phyloP scores from a whole-genome alignment of 1,284 basidiomycete genomes.

The Chondrostereum purpureum region DNA sequence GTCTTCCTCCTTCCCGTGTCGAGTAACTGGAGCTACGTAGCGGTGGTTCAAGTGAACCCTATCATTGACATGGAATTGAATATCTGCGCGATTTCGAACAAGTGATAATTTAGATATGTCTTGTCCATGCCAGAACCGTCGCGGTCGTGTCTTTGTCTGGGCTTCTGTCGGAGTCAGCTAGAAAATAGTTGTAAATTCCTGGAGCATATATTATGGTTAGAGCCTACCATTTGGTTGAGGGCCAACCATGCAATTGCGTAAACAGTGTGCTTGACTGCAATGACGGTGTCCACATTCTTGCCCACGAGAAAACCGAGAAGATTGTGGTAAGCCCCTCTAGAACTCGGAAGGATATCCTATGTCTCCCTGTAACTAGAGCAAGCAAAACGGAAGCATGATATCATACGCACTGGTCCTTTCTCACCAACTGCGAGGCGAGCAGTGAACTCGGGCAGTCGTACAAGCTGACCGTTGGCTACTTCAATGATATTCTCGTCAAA shows the following conservation, averaged over 20 bases:
- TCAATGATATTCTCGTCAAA: constrained; percentile 62
- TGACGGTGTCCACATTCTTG: constrained; percentile 51
- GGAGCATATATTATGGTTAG: constrained; percentile 4
- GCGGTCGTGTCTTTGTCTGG: constrained; percentile 56
- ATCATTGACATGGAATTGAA: constrained; percentile 64
- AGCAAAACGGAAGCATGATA: constrained; percentile 5
- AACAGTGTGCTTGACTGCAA: constrained; percentile 73
- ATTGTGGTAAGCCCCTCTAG: constrained; percentile 36
- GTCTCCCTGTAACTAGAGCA: constrained; percentile 9
- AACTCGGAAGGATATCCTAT: constrained; percentile 63
- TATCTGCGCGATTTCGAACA: constrained; percentile 54
- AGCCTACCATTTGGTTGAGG: constrained; percentile 74
- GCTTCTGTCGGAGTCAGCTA: constrained; percentile 58
- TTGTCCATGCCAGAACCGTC: constrained; percentile 67
- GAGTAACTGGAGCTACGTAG: constrained; percentile 36
- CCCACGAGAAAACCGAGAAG: constrained; percentile 42
- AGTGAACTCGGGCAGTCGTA: constrained; percentile 70
- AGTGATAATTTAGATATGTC: constrained; percentile 65
- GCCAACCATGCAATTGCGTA: constrained; percentile 86
- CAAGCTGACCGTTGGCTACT: constrained; percentile 47
- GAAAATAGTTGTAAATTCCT: constrained; percentile 10
- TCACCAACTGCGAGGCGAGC: constrained; percentile 68
- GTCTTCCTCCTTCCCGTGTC: constrained; percentile 47
- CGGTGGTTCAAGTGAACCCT: constrained; percentile 50
- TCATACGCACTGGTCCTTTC: constrained; percentile 57